phyloP scores from a whole-genome alignment of 306 rosid species.

The Ormosia semicastrata region DNA sequence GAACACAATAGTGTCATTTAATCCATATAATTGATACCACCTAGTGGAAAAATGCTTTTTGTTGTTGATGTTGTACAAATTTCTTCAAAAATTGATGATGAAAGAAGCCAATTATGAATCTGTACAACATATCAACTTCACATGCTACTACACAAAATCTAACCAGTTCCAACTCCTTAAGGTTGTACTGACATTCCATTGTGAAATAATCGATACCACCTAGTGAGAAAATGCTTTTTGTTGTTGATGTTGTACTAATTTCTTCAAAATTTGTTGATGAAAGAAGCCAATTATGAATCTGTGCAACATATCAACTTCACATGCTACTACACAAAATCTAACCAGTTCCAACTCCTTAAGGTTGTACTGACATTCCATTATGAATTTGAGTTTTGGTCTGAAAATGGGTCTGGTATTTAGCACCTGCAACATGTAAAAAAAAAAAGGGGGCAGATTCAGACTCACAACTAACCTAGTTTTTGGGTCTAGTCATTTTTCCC shows the following conservation, averaged over 20 bases:
- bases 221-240: too few relatives aligned
- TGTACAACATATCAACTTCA: too few relatives aligned
- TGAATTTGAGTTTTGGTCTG: neutral
- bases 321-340: constrained; percentile 33
- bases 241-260: too few relatives aligned
- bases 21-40: too few relatives aligned
- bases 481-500: neutral
- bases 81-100: too few relatives aligned
- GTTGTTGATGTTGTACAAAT: too few relatives aligned
- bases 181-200: neutral
- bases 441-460: neutral
- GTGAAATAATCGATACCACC: too few relatives aligned
- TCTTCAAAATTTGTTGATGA: too few relatives aligned
- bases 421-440: constrained; percentile 31
- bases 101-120: too few relatives aligned
- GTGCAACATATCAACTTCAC: constrained; percentile 47
- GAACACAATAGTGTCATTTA: too few relatives aligned
- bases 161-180: constrained; percentile 34
- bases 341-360: constrained; percentile 35
- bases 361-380: neutral
- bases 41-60: too few relatives aligned
- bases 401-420: constrained; percentile 13
- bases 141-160: constrained; percentile 35
- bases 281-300: too few relatives aligned
- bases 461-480: neutral